phyloP scores from a whole-genome alignment of 73 alveolate genomes.

The Stentor coeruleus region DNA sequence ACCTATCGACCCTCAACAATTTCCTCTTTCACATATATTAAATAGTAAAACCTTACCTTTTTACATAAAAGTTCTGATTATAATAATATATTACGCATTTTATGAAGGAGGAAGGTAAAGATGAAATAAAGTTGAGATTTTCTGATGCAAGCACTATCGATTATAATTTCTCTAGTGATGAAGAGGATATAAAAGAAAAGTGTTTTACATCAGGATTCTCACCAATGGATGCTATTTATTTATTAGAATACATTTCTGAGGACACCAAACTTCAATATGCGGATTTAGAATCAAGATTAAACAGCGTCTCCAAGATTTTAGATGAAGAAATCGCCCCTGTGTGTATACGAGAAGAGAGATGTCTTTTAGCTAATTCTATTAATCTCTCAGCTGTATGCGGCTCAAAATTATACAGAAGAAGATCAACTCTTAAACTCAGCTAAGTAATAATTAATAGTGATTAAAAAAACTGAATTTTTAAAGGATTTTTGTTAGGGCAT shows the following conservation, averaged over 20 bases:
- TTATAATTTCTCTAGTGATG: background rate
- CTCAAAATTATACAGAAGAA: background rate
- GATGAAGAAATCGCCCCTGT: background rate
- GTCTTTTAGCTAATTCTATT: background rate
- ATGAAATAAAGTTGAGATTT: background rate
- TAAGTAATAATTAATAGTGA: too few relatives aligned
- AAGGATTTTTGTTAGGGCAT: too few relatives aligned
- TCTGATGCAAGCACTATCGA: background rate
- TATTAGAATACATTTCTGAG: background rate
- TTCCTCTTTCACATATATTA: background rate
- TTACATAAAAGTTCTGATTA: too few relatives aligned
- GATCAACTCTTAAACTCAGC: background rate
- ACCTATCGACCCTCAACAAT: background rate
- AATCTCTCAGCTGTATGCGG: background rate
- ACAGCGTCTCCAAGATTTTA: background rate
- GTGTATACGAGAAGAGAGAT: background rate
- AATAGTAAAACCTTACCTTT: too few relatives aligned
- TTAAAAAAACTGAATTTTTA: too few relatives aligned
- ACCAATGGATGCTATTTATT: background rate
- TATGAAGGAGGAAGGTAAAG: background rate
- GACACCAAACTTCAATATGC: background rate
- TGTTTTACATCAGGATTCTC: background rate
- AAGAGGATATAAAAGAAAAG: background rate
- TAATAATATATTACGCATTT: background rate
- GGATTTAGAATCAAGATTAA: background rate